Base-by-base conservation (phyloP, 2,329 filamentous ascomycete species). In the Fusarium newnesense region DNA sequence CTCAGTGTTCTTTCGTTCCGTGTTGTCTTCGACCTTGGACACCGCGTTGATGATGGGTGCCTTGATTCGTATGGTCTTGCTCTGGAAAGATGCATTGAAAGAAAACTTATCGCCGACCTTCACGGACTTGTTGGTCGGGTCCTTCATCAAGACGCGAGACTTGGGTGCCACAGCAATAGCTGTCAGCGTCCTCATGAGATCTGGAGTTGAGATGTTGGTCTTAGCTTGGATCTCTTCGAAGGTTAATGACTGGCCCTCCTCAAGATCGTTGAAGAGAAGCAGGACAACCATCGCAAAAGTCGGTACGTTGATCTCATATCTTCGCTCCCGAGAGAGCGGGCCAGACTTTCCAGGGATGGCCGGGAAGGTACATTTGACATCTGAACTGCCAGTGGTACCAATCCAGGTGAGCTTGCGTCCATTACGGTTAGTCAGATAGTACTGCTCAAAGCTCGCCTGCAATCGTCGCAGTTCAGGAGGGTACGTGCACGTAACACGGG, bases 211-310 rank as follows among this genome's bases (percentile, higher is more conserved):
- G 34, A 98, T 97, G 74, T 92, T 93, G 2, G 95, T 97, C 75
- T 88, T 88, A 10, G 90, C 91, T 79, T 96, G 93, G 34, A 98
- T 96, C 71, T 97, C 94, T 62, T 96, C 93, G 61, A 91, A 89
- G 0, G 85, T 84, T 21, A 92, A 80, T 52, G 82, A 85, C 72
- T 86, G 82, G 36, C 80, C 85, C 10, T 88, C 85, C 5, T 80
- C 80, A 1, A 97, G 78, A 42, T 96, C 91, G 78, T 98, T 98
- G 87, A 98, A 99, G 0, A 98, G 89, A 49, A 97, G 82, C 26
- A 99, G 83, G 30, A 98, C 91, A 26, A 98, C 85, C 94, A 98
- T 97, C 76, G 92, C 94, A 80, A 96, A 96, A 0, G 96, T 98
- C 4, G 95, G 93, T 26, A 97, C 95, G 69, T 95, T 97, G 62